Percentiles rank a stretch among this genome's conserved stretches.
Conservation (phyloP, 108 stramenopile genomes). For the Cyclotella cryptica region DNA sequence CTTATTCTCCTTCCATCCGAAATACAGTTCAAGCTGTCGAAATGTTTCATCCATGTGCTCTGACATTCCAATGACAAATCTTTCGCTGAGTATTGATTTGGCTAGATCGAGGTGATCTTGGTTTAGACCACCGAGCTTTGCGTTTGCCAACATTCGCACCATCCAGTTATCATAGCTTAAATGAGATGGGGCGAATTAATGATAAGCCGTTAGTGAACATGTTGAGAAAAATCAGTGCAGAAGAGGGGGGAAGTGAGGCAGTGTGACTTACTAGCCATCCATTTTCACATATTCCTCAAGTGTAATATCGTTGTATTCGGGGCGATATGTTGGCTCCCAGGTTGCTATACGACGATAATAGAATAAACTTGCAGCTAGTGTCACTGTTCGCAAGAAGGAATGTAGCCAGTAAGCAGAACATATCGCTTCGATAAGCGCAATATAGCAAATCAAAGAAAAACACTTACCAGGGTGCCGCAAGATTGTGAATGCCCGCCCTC, state of each 20-base stretch:
- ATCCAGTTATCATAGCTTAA: slow-evolving; percentile 55
- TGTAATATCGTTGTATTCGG: slow-evolving; percentile 42
- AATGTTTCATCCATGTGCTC: slow-evolving; percentile 51
- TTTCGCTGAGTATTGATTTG: slow-evolving; percentile 43
- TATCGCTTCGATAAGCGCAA: neutral
- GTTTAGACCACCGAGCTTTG: slow-evolving; percentile 43
- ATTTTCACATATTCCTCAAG: slow-evolving; percentile 42
- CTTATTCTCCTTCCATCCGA: slow-evolving; percentile 52
- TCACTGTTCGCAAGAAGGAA: neutral
- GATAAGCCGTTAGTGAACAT: neutral
- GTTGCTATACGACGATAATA: slow-evolving; percentile 51
- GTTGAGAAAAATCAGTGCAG: neutral
- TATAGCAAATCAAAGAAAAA: neutral
- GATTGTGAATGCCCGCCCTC: slow-evolving; percentile 50
- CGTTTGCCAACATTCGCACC: slow-evolving; percentile 52
- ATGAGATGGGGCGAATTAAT: neutral
- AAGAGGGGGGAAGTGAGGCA: neutral
- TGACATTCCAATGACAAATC: slow-evolving; percentile 54
- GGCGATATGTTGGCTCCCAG: slow-evolving; percentile 60
- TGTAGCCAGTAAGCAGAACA: too few species aligned
- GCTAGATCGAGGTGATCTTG: slow-evolving; percentile 53
- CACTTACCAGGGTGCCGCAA: slow-evolving; percentile 46
- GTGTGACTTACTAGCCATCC: slow-evolving; percentile 18
- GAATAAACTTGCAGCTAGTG: slow-evolving; percentile 37
- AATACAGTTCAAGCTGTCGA: slow-evolving; percentile 44